Evolutionary conservation across 306 rosid species (phyloP), one percentile per base, ranked within the genome.

Genomic region (Comarum palustre): DNA sequence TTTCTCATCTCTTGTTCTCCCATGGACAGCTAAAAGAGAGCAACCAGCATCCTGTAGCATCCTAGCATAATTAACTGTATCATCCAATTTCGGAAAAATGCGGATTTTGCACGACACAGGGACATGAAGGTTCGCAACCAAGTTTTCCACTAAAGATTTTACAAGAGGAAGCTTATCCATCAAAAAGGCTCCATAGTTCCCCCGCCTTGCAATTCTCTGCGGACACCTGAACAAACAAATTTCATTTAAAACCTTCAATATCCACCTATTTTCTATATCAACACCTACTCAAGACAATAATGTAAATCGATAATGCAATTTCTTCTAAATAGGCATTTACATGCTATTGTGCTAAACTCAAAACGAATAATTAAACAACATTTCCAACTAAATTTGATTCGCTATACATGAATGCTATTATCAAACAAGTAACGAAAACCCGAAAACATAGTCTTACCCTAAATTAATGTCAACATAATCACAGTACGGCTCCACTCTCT

Each of bases 1-100:
- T 68, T 95, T 95, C 77, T 91, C 96, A 17, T 89, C 96, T 79
- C 99, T 87, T 29, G 97, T 95, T 48, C 90, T 85, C 38, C 99
- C 97, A 66, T 95, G 99, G 32, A 95, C 92, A 7, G 96, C 97
- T 67, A 88, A 82, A 75, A 95, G 96, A 14, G 87, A 90, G 78
- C 97, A 95, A 24, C 99, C 96, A 15, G 96, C 97, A 75, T 91
- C 96, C 76, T 91, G 96, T 46, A 95, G 89, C 97, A 91, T 95
- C 87, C 75, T 84, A 41, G 96, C 97, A 78, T 91, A 95, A 38
- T 75, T 84, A 68, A 95, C 64, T 2, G 99, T 95, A 78, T 90
- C 96, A 69, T 90, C 86, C 66, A 95, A 79, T 46, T 95, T 69
- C 0, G 99, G 96, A 76, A 95, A 95, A 75, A 91, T 78, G 10